Percentiles rank a stretch among this genome's conserved stretches.
phyloP scores from a whole-genome alignment of 1,139 yeast species.

The Candida freyschussii region DNA sequence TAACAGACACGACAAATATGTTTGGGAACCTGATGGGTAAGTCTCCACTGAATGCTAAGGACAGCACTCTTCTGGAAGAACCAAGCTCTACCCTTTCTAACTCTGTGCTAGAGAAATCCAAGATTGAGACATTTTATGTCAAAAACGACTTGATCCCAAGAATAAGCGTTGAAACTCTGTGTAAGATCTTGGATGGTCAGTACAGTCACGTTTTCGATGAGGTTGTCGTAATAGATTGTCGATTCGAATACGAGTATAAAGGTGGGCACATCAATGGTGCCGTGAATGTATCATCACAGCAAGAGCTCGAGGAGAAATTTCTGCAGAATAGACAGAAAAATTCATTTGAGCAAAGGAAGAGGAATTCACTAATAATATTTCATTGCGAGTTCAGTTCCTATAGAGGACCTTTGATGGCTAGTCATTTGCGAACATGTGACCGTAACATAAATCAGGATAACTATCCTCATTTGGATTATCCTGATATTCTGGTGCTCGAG shows the following conservation, averaged over 20 bases:
- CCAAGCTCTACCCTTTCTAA: conserved; percentile 14
- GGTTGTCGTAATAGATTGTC: conserved; percentile 70
- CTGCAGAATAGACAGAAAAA: conserved; percentile 21
- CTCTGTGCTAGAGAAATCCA: conserved; percentile 34
- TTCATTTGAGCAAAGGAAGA: conserved; percentile 21
- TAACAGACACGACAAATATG: conserved; percentile 28
- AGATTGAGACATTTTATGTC: conserved; percentile 42
- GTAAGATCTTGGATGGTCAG: conserved; percentile 55
- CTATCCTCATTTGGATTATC: conserved; percentile 79
- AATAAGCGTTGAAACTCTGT: conserved; percentile 61
- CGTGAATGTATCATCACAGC: conserved; percentile 67
- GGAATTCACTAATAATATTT: conserved; percentile 57
- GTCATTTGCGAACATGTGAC: conserved; percentile 79
- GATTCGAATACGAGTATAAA: conserved; percentile 84
- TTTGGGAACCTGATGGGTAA: conserved; percentile 24
- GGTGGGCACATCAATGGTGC: conserved; percentile 94
- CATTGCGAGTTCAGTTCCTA: conserved; percentile 94
- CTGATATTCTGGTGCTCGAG: conserved; percentile 81
- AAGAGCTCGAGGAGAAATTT: conserved; percentile 54
- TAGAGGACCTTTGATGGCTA: conserved; percentile 91
- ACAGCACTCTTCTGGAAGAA: conserved; percentile 16
- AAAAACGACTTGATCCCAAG: conserved; percentile 66
- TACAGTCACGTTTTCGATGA: conserved; percentile 54
- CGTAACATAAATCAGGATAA: conserved; percentile 64
- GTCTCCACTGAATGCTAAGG: conserved; percentile 9